These are phyloP conservation scores for Tylopilus sp. DNA, from an alignment of 768 basidiomycete species.

Conservation along the genomic window DNA sequence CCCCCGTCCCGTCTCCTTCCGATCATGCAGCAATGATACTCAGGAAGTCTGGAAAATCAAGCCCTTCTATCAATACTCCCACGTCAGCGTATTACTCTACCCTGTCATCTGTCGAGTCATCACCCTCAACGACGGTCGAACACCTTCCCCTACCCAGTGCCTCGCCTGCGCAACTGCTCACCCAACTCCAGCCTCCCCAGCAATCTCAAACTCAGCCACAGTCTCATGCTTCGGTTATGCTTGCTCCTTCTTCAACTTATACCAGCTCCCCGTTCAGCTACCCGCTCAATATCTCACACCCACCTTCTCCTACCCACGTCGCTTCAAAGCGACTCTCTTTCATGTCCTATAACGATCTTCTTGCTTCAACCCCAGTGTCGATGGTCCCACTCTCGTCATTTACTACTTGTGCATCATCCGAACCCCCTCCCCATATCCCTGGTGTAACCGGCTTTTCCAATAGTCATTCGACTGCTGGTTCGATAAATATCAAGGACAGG, in stretches of 20 bases:
- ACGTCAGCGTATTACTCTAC: conserved; percentile 49
- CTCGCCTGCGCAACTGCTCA: conserved; percentile 20
- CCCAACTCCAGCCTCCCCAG: conserved; percentile 14
- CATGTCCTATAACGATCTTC: conserved; percentile 83
- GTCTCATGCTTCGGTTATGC: conserved; percentile 3
- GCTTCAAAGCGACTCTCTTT: conserved; percentile 77
- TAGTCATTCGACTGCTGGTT: conserved; percentile 24
- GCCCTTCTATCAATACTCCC: conserved; percentile 39
- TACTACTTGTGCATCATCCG: conserved; percentile 55
- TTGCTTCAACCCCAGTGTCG: conserved; percentile 71
- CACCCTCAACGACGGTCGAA: conserved; percentile 36
- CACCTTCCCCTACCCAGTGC: conserved; percentile 26
- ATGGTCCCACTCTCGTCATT: conserved; percentile 70
- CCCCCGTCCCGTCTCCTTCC: conserved; percentile 11
- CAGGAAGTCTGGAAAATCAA: conserved; percentile 16
- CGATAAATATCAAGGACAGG: conserved; percentile 30
- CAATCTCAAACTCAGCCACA: conserved; percentile 19
- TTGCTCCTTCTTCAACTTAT: conserved; percentile 26
- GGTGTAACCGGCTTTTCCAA: conserved; percentile 47
- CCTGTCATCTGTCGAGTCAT: conserved; percentile 35
- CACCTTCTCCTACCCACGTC: conserved; percentile 46
- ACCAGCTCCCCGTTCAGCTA: conserved; percentile 25
- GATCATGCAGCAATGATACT: background rate
- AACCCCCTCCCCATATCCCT: conserved; percentile 75
- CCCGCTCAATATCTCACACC: conserved; percentile 27